Evolutionary conservation across 2,329 filamentous ascomycete genomes (phyloP).

Genomic region (Diaporthe sp.): DNA sequence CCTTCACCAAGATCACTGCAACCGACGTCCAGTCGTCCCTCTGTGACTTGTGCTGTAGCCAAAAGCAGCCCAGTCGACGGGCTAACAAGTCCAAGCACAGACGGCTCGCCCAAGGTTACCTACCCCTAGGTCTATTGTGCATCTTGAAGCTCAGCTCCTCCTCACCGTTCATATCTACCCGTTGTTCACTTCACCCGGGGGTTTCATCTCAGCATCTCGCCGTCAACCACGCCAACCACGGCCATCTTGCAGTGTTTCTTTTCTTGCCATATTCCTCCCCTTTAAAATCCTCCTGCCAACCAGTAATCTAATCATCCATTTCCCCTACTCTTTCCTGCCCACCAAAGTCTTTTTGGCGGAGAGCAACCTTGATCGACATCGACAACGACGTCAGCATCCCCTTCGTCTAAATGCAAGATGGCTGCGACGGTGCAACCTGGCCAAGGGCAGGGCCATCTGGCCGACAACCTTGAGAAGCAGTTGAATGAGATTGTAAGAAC

Average conservation of each 20-base stretch:
- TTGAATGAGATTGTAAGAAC: conserved; percentile 38
- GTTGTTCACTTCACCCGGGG: not conserved
- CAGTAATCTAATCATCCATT: not conserved
- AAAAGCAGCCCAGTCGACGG: not conserved
- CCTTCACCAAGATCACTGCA: not conserved
- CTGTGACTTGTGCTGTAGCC: not conserved
- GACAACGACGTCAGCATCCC: not conserved
- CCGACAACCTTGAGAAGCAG: conserved; percentile 40
- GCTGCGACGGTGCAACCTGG: conserved; percentile 8
- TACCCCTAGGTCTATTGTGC: not conserved
- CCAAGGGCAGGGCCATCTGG: conserved; percentile 32
- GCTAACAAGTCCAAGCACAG: not conserved
- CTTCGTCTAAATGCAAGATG: not conserved
- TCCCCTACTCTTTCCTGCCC: not conserved
- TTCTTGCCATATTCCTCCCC: not conserved
- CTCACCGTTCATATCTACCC: not conserved
- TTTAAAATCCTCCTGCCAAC: not conserved
- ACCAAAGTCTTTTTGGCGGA: not conserved
- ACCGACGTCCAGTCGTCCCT: not conserved
- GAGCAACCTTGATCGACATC: not conserved
- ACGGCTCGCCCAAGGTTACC: not conserved
- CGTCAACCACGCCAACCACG: not conserved
- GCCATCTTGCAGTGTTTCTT: not conserved
- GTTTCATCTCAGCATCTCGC: not conserved
- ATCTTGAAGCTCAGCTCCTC: conserved; percentile 3